phyloP scores from a whole-genome alignment of 768 basidiomycete species.

The Multifurca ochricompacta region DNA sequence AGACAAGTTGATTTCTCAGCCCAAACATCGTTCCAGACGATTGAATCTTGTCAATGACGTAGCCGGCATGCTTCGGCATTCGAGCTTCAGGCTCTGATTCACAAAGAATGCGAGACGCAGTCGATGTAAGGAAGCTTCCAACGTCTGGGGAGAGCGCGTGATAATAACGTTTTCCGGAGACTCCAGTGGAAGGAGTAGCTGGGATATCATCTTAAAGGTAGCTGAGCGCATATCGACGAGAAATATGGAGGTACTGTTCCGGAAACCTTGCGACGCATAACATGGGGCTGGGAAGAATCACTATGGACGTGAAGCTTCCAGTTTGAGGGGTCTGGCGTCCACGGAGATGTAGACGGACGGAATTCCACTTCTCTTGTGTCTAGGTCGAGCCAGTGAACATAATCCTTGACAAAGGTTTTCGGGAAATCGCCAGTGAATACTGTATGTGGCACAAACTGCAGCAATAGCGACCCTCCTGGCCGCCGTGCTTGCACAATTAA shows the following conservation, averaged over 20 bases:
- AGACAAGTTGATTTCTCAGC: conserved; percentile 27
- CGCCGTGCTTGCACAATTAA: background rate
- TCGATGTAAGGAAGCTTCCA: conserved; percentile 32
- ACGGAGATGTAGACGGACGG: conserved; percentile 26
- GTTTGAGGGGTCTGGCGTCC: conserved; percentile 25
- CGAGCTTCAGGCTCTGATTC: conserved; percentile 26
- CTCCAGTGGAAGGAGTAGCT: background rate
- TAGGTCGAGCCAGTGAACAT: conserved; percentile 32
- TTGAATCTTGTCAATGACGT: conserved; percentile 36
- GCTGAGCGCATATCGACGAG: conserved; percentile 5
- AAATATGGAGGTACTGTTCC: background rate
- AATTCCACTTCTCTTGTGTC: conserved; percentile 26
- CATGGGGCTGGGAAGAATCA: too few species aligned
- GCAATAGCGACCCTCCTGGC: background rate
- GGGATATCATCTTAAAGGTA: background rate
- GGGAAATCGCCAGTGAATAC: conserved; percentile 29
- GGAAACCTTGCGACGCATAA: background rate
- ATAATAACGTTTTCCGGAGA: background rate
- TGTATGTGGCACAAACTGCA: conserved; percentile 30
- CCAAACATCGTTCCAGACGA: conserved; percentile 40
- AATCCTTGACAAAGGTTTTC: conserved; percentile 24
- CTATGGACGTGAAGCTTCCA: conserved; percentile 22
- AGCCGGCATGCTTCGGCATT: conserved; percentile 36
- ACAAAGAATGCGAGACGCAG: conserved; percentile 36
- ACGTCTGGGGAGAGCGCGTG: background rate